Percentiles rank a stretch among this genome's conserved stretches.
These are phyloP conservation scores for Alternaria ventricosa DNA, from an alignment of 2,329 filamentous ascomycete genomes.

Conservation along the genomic window DNA sequence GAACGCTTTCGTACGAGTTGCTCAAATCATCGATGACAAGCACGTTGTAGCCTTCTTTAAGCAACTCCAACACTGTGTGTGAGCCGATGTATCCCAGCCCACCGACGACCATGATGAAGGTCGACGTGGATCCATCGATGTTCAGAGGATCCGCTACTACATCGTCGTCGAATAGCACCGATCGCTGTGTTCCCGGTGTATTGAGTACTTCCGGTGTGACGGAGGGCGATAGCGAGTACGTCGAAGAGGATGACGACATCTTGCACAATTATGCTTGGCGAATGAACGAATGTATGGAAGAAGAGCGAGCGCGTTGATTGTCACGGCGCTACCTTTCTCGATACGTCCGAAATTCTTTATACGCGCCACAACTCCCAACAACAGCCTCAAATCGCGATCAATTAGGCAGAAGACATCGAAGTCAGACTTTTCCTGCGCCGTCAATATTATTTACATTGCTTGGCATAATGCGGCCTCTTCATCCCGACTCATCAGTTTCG, in stretches of 20 bases:
- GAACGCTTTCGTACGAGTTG: conserved; percentile 53
- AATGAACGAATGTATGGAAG: conserved; percentile 16
- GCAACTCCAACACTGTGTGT: conserved; percentile 61
- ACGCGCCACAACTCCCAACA: conserved; percentile 32
- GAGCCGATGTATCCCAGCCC: conserved; percentile 64
- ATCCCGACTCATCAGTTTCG: conserved; percentile 43
- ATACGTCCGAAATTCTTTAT: conserved; percentile 45
- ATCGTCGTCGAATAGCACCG: conserved; percentile 57
- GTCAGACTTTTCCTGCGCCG: conserved; percentile 41
- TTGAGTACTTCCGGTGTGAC: conserved; percentile 37
- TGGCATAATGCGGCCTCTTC: conserved; percentile 43
- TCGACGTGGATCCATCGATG: conserved; percentile 44
- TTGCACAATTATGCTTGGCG: conserved; percentile 24
- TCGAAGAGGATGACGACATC: conserved; percentile 38
- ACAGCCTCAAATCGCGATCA: conserved; percentile 22
- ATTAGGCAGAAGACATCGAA: conserved; percentile 44
- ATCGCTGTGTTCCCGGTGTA: conserved; percentile 56
- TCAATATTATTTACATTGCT: conserved; percentile 46
- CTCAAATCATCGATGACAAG: conserved; percentile 55
- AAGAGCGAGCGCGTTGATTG: conserved; percentile 24
- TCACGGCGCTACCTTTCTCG: conserved; percentile 14
- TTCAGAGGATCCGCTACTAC: conserved; percentile 52
- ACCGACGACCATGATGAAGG: conserved; percentile 60
- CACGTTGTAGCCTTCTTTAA: conserved; percentile 62
- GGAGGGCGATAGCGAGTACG: conserved; percentile 34